Base-by-base conservation (phyloP, 257 asterid genomes). In the Euphrasia confusa region DNA sequence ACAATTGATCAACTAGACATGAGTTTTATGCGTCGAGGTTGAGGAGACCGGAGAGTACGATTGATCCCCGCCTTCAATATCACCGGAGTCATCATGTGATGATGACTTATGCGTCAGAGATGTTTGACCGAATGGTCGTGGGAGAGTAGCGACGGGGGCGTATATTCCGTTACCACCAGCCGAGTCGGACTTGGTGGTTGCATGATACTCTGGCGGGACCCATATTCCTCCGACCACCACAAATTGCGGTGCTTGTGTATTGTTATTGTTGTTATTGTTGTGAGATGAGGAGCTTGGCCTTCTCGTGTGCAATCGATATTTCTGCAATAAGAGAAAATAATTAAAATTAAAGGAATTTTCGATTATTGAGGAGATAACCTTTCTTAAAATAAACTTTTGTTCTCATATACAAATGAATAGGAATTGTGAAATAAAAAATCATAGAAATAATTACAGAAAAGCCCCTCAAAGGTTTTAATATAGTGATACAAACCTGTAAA, bases 251-350 rank as follows among this genome's bases (percentile, higher is more conserved):
- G 79, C 37, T 39, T 78, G 83, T 50, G 74, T 50, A 7, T 14
- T 14, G 55, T 13, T 42, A 17, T 58, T 68, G 67, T 71, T 73
- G 68, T 58, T 63, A 59, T 60, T 79, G 64, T 66, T 76, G 54
- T 66, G 77, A 44, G 57, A 50, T 49, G 85, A 68, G 60, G 74
- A 30, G 63, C 53, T 68, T 42, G 89, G 89, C 47, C 87, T 71
- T 68, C 90, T 80, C 14, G 82, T 73, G 74, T 85, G 90, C 71
- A 85, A 32, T 8, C 94, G 82, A 64, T 75, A 85, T 68, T 85
- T 85, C 94, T 85, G 74, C 3, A 18, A 45, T 35, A 32, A 32
- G 6, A 32, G 2, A 35, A 35, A 35, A 33, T 1, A n/a, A n/a
- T n/a, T n/a, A 33, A 33, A 5, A 33, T 4, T 6, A 7, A 4